Evolutionary conservation across 441 rosid species (phyloP).

Genomic region (Pelargonium australe): DNA sequence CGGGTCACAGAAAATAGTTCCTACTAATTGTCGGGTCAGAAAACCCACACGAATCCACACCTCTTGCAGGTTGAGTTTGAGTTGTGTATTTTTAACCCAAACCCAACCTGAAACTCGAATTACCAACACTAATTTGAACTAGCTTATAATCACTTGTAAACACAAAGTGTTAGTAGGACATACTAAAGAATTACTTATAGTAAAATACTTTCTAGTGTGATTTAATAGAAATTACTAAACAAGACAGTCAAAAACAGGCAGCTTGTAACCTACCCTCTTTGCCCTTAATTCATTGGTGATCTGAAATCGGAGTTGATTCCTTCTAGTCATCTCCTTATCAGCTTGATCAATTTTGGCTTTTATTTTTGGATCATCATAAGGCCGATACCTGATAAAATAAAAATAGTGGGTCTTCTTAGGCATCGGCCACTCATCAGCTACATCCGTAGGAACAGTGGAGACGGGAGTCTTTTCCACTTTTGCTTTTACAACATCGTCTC

Average conservation of each 20-base stretch:
- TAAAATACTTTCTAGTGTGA: too few relatives aligned
- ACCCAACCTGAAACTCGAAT: neutral
- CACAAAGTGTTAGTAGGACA: too few relatives aligned
- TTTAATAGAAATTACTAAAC: too few relatives aligned
- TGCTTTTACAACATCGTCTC: conserved; percentile 30
- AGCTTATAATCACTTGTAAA: too few relatives aligned
- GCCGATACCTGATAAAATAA: conserved; percentile 47
- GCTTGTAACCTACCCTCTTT: too few relatives aligned
- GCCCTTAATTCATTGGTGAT: conserved; percentile 26
- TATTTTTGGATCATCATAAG: conserved; percentile 61
- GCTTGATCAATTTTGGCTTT: conserved; percentile 57
- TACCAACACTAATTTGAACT: too few relatives aligned
- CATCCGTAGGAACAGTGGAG: conserved; percentile 42
- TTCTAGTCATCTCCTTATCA: conserved; percentile 53
- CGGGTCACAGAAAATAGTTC: too few relatives aligned
- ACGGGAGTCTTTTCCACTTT: conserved; percentile 32
- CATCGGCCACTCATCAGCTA: conserved; percentile 59
- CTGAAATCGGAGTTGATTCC: conserved; percentile 39
- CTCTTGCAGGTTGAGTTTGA: too few relatives aligned
- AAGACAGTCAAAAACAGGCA: too few relatives aligned
- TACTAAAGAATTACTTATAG: neutral
- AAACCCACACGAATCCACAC: too few relatives aligned
- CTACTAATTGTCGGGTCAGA: too few relatives aligned
- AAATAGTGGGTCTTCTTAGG: conserved; percentile 42
- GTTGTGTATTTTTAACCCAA: too few relatives aligned